Evolutionary conservation across 2,329 filamentous ascomycete genomes (phyloP).

Genomic region (Byssothecium circinans): DNA sequence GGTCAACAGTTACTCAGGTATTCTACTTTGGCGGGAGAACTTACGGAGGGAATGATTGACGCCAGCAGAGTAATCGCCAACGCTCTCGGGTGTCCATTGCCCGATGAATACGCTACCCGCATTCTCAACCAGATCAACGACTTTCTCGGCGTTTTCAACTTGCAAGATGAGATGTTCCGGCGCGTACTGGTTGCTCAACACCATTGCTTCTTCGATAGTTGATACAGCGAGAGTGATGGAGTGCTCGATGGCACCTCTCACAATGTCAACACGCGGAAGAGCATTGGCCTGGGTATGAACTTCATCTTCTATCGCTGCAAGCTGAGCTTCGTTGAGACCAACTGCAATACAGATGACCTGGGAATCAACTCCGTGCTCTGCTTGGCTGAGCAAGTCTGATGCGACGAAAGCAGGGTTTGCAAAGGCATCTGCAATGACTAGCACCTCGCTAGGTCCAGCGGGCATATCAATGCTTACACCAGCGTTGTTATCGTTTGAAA

Average conservation of each 20-base stretch:
- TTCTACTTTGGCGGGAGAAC: conserved; percentile 44
- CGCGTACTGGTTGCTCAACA: conserved; percentile 89
- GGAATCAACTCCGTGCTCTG: conserved; percentile 94
- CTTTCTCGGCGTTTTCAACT: conserved; percentile 71
- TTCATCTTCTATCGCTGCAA: conserved; percentile 86
- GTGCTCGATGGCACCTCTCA: conserved; percentile 85
- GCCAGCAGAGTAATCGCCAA: conserved; percentile 96
- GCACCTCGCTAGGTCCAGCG: conserved; percentile 90
- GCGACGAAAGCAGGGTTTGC: conserved; percentile 94
- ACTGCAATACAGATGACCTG: conserved; percentile 92
- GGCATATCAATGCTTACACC: conserved; percentile 98
- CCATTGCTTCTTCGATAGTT: conserved; percentile 74
- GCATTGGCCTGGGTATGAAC: conserved; percentile 84
- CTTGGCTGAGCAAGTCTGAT: conserved; percentile 90
- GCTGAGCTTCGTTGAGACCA: conserved; percentile 70
- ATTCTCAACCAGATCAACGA: conserved; percentile 81
- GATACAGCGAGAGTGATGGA: conserved; percentile 80
- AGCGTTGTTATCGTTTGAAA: conserved; percentile 95
- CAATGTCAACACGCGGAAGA: conserved; percentile 88
- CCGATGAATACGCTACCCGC: conserved; percentile 96
- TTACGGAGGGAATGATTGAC: conserved; percentile 97
- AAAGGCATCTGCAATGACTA: conserved; percentile 88
- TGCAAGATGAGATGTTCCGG: conserved; percentile 97
- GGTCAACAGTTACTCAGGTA: conserved; percentile 8
- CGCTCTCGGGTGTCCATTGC: conserved; percentile 94